Conservation (phyloP, 805 yeast species). For the Lachancea cidri region DNA sequence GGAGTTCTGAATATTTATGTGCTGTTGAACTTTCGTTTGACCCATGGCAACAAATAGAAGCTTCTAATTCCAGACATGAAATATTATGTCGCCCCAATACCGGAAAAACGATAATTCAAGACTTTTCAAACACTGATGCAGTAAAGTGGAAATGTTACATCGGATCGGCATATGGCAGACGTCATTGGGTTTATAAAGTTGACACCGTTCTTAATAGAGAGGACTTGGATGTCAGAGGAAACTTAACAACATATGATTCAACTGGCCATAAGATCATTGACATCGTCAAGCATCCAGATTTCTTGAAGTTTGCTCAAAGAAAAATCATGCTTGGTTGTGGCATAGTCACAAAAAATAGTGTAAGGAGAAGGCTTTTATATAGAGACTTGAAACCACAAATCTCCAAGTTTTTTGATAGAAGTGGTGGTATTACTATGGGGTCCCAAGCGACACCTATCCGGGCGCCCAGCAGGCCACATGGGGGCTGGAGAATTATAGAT, state of each 20-base stretch:
- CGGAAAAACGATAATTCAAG: slow-evolving; percentile 19
- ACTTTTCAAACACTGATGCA: slow-evolving; percentile 16
- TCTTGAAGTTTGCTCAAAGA: slow-evolving; percentile 36
- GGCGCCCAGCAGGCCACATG: slow-evolving; percentile 30
- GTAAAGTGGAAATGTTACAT: slow-evolving; percentile 33
- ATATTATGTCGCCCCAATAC: slow-evolving; percentile 17
- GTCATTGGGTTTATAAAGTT: slow-evolving; percentile 71
- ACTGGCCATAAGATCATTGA: slow-evolving; percentile 56
- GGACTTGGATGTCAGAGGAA: slow-evolving; percentile 30
- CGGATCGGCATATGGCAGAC: slow-evolving; percentile 50
- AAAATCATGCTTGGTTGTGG: slow-evolving; percentile 37
- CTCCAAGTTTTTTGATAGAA: slow-evolving; percentile 30
- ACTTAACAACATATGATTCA: slow-evolving; percentile 53
- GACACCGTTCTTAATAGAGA: slow-evolving; percentile 33
- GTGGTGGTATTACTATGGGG: slow-evolving; percentile 26
- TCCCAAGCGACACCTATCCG: slow-evolving; percentile 14
- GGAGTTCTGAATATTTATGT: slow-evolving; percentile 43
- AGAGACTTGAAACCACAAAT: slow-evolving; percentile 32
- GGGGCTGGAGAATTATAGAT: slow-evolving; percentile 32
- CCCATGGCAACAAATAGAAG: slow-evolving; percentile 33
- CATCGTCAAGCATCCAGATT: slow-evolving; percentile 36
- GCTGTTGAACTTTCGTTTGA: slow-evolving; percentile 66
- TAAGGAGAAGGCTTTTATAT: slow-evolving; percentile 26
- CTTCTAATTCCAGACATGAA: slow-evolving; percentile 25
- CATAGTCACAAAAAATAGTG: slow-evolving; percentile 24